These are phyloP conservation scores for Lentinula raphanica DNA, from an alignment of 768 basidiomycete species.

Conservation along the genomic window DNA sequence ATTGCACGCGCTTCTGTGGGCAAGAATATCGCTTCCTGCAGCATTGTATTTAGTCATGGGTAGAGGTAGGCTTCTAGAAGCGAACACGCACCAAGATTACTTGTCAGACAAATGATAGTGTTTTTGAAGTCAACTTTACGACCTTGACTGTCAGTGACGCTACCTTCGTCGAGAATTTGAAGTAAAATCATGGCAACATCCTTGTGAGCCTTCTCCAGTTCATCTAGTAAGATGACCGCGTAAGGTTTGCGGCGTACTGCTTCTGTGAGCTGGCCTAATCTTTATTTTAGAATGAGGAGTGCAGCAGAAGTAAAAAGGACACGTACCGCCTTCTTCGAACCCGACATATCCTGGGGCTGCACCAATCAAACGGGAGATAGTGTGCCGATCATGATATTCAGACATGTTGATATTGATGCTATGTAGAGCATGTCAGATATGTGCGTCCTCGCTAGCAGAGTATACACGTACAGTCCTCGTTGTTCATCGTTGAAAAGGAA, in stretches of 20 bases:
- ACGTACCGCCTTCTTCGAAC: slow-evolving; percentile 70
- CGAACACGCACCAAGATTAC: slow-evolving; percentile 63
- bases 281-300: background rate
- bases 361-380: slow-evolving; percentile 85
- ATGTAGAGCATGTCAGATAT: background rate
- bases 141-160: slow-evolving; percentile 86
- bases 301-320: background rate
- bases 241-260: slow-evolving; percentile 89
- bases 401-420: slow-evolving; percentile 94
- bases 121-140: slow-evolving; percentile 94
- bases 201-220: slow-evolving; percentile 93
- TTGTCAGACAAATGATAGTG: slow-evolving; percentile 87
- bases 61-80: background rate
- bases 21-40: slow-evolving; percentile 62
- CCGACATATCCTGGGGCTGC: slow-evolving; percentile 93
- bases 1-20: slow-evolving; percentile 57
- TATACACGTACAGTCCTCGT: slow-evolving; percentile 61
- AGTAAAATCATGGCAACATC: slow-evolving; percentile 88
- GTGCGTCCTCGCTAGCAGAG: background rate
- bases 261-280: slow-evolving; percentile 73
- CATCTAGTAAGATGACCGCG: slow-evolving; percentile 78
- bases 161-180: slow-evolving; percentile 89
- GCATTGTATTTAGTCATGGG: background rate
- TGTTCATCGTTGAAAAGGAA: slow-evolving; percentile 91
- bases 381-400: slow-evolving; percentile 93